phyloP scores from a whole-genome alignment of 2,329 filamentous ascomycete species.

The Fusarium guadeloupense region DNA sequence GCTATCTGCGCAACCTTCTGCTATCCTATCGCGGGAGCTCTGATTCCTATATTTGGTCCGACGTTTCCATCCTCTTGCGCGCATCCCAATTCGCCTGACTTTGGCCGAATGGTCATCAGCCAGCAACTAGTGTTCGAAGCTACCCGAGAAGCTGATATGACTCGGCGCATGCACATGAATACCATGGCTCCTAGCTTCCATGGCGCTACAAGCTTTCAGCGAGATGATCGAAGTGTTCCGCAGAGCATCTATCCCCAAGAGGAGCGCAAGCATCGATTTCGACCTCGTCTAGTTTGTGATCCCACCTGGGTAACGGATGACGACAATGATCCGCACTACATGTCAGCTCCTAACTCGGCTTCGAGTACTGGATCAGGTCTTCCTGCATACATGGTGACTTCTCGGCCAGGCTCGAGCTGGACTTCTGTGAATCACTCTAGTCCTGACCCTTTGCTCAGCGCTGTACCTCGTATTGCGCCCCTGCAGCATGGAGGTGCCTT shows the following conservation, averaged over 20 bases:
- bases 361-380: conserved; percentile 44
- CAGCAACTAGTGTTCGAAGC: conserved; percentile 63
- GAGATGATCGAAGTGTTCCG: conserved; percentile 19
- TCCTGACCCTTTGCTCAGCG: conserved; percentile 39
- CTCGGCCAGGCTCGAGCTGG: conserved; percentile 39
- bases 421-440: conserved; percentile 18
- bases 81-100: conserved; percentile 68
- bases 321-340: conserved; percentile 30
- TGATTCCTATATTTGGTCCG: conserved; percentile 90
- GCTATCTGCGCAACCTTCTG: conserved; percentile 93
- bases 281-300: conserved; percentile 39
- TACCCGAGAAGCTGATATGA: conserved; percentile 56
- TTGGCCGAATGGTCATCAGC: conserved; percentile 73
- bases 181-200: conserved; percentile 8
- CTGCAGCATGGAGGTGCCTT: conserved; percentile 14
- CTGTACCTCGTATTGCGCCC: conserved; percentile 32
- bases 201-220: conserved; percentile 34
- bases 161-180: conserved; percentile 32
- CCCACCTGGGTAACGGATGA: conserved; percentile 33
- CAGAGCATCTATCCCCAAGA: conserved; percentile 23
- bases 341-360: conserved; percentile 42
- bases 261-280: conserved; percentile 24
- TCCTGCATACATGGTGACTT: conserved; percentile 40
- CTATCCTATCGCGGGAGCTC: conserved; percentile 79
- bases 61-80: conserved; percentile 80